phyloP scores from a whole-genome alignment of 148 eudicot species.

The Cornus florida region DNA sequence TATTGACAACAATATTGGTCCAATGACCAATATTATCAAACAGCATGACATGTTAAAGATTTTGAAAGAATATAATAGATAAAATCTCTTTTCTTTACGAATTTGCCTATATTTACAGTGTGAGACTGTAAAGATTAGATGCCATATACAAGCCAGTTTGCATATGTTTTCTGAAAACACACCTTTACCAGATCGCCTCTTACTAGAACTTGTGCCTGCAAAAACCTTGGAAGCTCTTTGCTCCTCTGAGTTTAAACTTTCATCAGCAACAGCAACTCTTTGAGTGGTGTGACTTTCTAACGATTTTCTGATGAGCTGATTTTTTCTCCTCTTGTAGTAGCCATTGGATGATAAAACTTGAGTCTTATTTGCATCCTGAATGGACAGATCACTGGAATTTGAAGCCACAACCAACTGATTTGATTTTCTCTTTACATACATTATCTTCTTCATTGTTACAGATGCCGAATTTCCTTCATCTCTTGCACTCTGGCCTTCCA shows the following conservation, averaged over 20 bases:
- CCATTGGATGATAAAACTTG: constrained; percentile 46
- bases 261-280: constrained; percentile 24
- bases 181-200: constrained; percentile 53
- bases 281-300: constrained; percentile 41
- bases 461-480: constrained; percentile 47
- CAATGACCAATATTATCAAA: background rate
- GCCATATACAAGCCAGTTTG: background rate
- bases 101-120: background rate
- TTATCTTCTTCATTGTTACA: constrained; percentile 31
- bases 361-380: constrained; percentile 33
- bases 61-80: background rate
- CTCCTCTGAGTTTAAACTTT: constrained; percentile 22
- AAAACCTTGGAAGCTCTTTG: constrained; percentile 27
- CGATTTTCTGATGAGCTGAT: constrained; percentile 81
- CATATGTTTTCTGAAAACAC: constrained; percentile 1
- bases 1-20: background rate
- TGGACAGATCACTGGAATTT: constrained; percentile 39
- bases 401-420: constrained; percentile 85
- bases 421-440: constrained; percentile 70
- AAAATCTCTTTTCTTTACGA: background rate
- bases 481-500: constrained; percentile 36
- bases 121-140: background rate
- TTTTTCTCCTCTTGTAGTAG: constrained; percentile 73
- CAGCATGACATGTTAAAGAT: background rate
- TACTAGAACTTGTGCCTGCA: constrained; percentile 40